Base-by-base conservation (phyloP, 1,284 basidiomycete species). In the Tylopilus sp. region DNA sequence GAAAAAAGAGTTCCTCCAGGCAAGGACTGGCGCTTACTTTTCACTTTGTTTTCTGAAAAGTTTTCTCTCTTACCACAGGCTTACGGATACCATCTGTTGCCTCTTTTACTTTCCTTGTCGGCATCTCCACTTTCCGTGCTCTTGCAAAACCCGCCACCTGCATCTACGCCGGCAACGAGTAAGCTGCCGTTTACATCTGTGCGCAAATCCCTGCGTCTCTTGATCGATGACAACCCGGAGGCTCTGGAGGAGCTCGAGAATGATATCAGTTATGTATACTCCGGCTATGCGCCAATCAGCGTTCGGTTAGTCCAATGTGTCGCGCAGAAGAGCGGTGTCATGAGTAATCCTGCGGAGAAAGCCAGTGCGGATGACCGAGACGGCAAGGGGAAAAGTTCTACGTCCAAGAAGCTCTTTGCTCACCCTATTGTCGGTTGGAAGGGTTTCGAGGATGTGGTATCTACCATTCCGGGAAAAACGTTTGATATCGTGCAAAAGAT, bases 371-470 rank as follows among this genome's bases (percentile, higher is more conserved):
- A 72, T 44, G 70, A 68, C 41, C 69, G 57, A 47, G 71, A 70
- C 19, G 67, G 69, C 42, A 73, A 68, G 47, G 68, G 60, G 13
- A 63, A 69, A 44, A 58, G 64, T 23, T 56, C 64, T 15, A 56
- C 64, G 23, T 59, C 64, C 37, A 74, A 70, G 45, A 83, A 81
- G 67, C 78, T 85, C 16, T 82, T 82, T 60, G 92, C 91, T 0
- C 91, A 95, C 66, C 89, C 92, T 0, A 88, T 98, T 51, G 81
- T 89, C 2, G 96, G 96, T 1, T 99, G 96, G 94, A 94, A 90
- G 66, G 94, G 93, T 13, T 92, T 98, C 60, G 95, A 98, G 67
- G 97, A 99, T 60, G 78, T 90, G 2, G 65, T 98, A 13, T 78
- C 79, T 36, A 75, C 76, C 44, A 82, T 97, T 45, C 89, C 92